Base-by-base conservation (phyloP, 805 yeast species). In the Candida qinlingensis region DNA sequence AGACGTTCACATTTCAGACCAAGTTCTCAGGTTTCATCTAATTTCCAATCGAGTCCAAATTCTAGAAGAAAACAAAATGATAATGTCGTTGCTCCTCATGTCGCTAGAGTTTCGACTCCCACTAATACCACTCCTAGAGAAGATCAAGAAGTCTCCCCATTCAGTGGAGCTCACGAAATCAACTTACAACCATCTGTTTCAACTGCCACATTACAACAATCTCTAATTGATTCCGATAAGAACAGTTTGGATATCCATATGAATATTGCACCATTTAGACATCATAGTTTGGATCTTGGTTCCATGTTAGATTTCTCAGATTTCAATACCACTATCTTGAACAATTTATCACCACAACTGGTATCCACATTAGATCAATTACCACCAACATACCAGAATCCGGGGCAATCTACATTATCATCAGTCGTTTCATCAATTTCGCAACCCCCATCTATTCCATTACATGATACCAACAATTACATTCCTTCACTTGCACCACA, bases 1-100 rank as follows among this genome's bases (percentile, higher is more conserved):
- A 53, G 55, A 49, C 60, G 60, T 39, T 50, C 59, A 1, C 59
- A 60, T 28, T 57, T 56, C 53, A 58, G 56, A 44, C 51, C 60
- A 12, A 50, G 49, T 45, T 42, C 55, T 2, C 60, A 58, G 37
- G 51, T 57, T 31, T 46, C 55, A 1, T 52, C 50, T 39, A 59
- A 50, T 27, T 51, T 35, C 40, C 41, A 13, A 29, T 35, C 27
- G 10, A 8, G 26, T 25, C 41, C 47, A 19, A 19, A 3, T n/a
- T n/a, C 49, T 43, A 46, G 48, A 45, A 51, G 35, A 37, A 51
- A 45, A 11, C 41, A 30, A 46, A 46, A 39, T 25, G 53, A 53
- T 4, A 53, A 48, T 4, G 27, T 48, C 10, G 41, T 40, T 25
- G 49, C 54, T 6, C 51, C 54, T 37, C 26, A 10, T 7, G 13